Base-by-base conservation (phyloP, 495 filamentous ascomycete genomes). In the Penicillium soppii region DNA sequence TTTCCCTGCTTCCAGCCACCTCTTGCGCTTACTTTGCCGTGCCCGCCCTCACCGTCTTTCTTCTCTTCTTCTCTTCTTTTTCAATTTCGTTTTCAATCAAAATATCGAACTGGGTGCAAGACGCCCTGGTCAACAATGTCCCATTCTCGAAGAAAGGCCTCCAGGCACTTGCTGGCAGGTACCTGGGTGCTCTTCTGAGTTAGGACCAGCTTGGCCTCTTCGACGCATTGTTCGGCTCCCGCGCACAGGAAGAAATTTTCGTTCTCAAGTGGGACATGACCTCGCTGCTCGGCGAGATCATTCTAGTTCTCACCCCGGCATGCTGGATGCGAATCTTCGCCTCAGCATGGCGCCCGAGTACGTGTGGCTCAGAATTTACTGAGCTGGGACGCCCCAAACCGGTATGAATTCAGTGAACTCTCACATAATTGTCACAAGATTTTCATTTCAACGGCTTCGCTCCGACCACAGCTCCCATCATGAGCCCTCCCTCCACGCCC, bases 281-380 rank as follows among this genome's bases (percentile, higher is more conserved):
- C 13, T 13, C 5, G 36, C 25, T 42, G 5, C 37, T 42, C 1
- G n/a, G 25, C 25, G 26, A 50, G 36, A 9, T 50, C 17, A 19
- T 50, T 25, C 8, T 50, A 3, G 53, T 56, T n/a, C 33, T 56
- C 15, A 29, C 17, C 47, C 47, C 5, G 36, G 33, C 20, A 25
- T 12, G 9, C 19, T 23, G 7, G 7, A 50, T 10, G 26, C 53
- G 25, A 25, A 41, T 15, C 41, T 51, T 9, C 47, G 42, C 36
- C 21, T 56, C 4, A 17, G 42, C 16, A 35, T 51, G 8, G 16
- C 47, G 1, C 35, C 33, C 26, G 47, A 56, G 17, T 46, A 47
- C 27, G 2, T 37, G 23, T 56, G 47, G 33, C 26, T 56, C 19
- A 47, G 47, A 8, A 16, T 56, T 2, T 42, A 56, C 53, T 41